phyloP scores from a whole-genome alignment of 2,329 filamentous ascomycete species.

The Fusarium newnesense region DNA sequence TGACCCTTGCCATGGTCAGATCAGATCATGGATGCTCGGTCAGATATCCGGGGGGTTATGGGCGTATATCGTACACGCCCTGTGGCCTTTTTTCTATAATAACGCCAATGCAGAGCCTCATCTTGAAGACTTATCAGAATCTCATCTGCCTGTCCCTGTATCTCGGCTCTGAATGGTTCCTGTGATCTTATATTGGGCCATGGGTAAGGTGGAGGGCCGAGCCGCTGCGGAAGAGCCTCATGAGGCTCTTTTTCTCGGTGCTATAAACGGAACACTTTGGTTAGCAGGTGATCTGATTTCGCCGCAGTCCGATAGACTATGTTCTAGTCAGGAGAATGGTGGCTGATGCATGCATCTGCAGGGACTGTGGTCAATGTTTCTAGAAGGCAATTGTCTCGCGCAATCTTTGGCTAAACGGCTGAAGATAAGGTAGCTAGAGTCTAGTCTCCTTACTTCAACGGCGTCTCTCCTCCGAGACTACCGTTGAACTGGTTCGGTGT shows the following conservation, averaged over 20 bases:
- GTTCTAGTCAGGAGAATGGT: not conserved
- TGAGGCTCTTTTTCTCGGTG: slow-evolving; percentile 1
- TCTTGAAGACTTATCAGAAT: not conserved
- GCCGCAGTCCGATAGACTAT: slow-evolving; percentile 1
- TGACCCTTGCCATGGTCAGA: slow-evolving; percentile 13
- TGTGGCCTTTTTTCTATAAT: not conserved
- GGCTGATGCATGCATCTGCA: slow-evolving; percentile 5
- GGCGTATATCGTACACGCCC: slow-evolving; percentile 4
- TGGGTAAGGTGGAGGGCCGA: slow-evolving; percentile 16
- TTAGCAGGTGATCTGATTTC: slow-evolving; percentile 1
- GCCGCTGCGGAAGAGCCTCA: slow-evolving; percentile 12
- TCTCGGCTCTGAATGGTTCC: not conserved
- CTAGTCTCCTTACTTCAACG: slow-evolving; percentile 6
- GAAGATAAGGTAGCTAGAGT: not conserved
- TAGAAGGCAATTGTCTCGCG: not conserved
- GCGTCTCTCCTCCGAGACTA: slow-evolving; percentile 4
- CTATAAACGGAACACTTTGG: not conserved
- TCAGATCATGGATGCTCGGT: slow-evolving; percentile 34
- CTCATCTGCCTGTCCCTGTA: slow-evolving; percentile 10
- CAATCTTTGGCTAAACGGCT: not conserved
- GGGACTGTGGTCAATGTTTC: not conserved
- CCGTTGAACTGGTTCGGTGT: slow-evolving; percentile 7
- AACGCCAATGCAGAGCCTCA: slow-evolving; percentile 11
- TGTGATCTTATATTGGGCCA: not conserved
- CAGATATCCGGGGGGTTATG: slow-evolving; percentile 22